Base-by-base conservation (phyloP, 2,329 filamentous ascomycete genomes). In the Exophiala oligosperma region DNA sequence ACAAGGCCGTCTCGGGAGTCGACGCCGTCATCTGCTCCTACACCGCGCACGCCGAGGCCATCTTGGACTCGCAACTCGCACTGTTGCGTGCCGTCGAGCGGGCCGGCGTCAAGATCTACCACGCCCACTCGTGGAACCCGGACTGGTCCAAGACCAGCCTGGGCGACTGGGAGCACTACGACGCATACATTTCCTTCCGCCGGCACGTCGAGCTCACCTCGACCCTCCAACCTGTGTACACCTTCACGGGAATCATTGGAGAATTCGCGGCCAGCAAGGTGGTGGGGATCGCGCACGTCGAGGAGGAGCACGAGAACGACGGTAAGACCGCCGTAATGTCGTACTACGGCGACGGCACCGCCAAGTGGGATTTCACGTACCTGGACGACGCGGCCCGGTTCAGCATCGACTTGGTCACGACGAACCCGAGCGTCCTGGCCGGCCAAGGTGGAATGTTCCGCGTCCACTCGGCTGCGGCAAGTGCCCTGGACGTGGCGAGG, bases 21-120 rank as follows among this genome's bases (percentile, higher is more conserved):
- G 72, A 75, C 49, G 71, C 72, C 5, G 62, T 75, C n/a, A 68
- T 76, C 23, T 68, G 66, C 51, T 68, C 71, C 5, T 73, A 74
- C 49, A 57, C 56, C 14, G 57, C 55, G 2, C 44, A 41, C 6
- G 68, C 71, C 2, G 55, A 68, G 37, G 57, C 71, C 3, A 53
- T 56, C 5, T 57, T 76, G 11, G 74, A 75, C 12, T 72, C 66
- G 2, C 68, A 75, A 24, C 65, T 76, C 2, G 56, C 73, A 11
- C 71, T 76, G 0, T 62, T 76, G 1, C 65, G 71, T 5, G 73
- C 73, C 2, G 71, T 70, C 1, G 74, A 75, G 59, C 64, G 71
- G 4, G 73, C 73, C 4, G 66, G 68, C 0, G 64, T 75, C 50
- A 70, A 64, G 52, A 35, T 44, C 9, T 74, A 69, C 50, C 55